Conservation (phyloP, 2,329 filamentous ascomycete genomes). For the Ophiostoma sp. region DNA sequence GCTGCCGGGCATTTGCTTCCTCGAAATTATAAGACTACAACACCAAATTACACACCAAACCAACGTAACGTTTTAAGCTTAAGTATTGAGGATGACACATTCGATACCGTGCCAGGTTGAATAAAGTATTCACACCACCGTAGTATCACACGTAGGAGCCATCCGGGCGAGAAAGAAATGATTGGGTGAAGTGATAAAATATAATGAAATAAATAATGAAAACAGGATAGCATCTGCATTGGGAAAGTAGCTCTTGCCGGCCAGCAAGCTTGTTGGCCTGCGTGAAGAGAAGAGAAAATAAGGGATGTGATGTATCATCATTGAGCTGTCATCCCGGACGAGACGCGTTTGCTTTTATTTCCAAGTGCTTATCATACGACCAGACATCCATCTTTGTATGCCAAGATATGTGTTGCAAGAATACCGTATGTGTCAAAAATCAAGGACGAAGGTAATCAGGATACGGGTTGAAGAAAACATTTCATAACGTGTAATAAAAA, state of each 20-base stretch:
- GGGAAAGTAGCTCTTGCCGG: not conserved
- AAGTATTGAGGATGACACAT: not conserved
- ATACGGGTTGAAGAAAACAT: no score
- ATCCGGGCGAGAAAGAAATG: not conserved
- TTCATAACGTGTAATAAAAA: no score
- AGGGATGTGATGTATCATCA: not conserved
- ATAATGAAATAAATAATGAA: not conserved
- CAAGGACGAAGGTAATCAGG: no score
- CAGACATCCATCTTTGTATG: no score
- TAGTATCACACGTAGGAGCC: slow-evolving; percentile 9
- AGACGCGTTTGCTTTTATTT: not conserved
- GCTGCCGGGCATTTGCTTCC: no score
- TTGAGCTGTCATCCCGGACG: not conserved
- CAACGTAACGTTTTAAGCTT: slow-evolving; percentile 13
- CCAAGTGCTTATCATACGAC: not conserved
- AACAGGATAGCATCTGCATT: not conserved
- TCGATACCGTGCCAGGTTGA: no score
- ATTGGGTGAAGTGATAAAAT: no score
- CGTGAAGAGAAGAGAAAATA: not conserved
- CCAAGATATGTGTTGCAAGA: no score
- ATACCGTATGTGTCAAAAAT: no score
- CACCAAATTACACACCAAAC: not conserved
- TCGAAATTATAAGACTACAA: not conserved
- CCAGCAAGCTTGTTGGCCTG: not conserved
- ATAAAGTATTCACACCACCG: not conserved